phyloP scores from a whole-genome alignment of 2,329 filamentous ascomycete genomes.

The Beauveria sp. region DNA sequence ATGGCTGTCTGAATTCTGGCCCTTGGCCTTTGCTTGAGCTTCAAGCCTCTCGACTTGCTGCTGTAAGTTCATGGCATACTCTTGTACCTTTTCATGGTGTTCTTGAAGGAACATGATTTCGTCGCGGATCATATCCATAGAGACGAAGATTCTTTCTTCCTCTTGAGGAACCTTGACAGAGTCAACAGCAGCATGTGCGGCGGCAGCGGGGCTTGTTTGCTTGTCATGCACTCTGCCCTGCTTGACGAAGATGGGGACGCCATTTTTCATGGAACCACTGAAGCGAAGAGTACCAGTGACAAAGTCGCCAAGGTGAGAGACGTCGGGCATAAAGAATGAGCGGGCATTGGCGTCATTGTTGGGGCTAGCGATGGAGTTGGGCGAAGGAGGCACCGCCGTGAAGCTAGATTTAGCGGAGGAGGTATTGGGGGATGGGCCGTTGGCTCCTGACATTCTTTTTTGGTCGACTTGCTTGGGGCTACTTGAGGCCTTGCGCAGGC shows the following conservation, averaged over 20 bases:
- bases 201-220: slow-evolving; percentile 24
- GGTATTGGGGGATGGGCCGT: slow-evolving; percentile 27
- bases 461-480: slow-evolving; percentile 22
- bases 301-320: slow-evolving; percentile 49
- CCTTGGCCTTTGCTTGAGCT: slow-evolving; percentile 34
- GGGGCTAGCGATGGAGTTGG: slow-evolving; percentile 26
- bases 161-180: slow-evolving; percentile 43
- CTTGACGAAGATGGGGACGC: slow-evolving; percentile 49
- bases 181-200: slow-evolving; percentile 41
- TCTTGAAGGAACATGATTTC: slow-evolving; percentile 49
- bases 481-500: slow-evolving; percentile 28
- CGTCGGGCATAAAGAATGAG: slow-evolving; percentile 47
- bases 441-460: slow-evolving; percentile 17
- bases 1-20: slow-evolving; percentile 20
- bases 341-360: slow-evolving; percentile 35
- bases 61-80: slow-evolving; percentile 46
- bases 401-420: slow-evolving; percentile 34
- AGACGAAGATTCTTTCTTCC: slow-evolving; percentile 52
- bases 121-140: slow-evolving; percentile 54
- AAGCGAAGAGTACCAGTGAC: slow-evolving; percentile 47
- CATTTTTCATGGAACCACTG: slow-evolving; percentile 42
- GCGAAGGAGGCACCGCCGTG: slow-evolving; percentile 33
- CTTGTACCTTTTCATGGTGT: slow-evolving; percentile 47
- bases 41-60: slow-evolving; percentile 44
- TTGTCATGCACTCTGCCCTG: slow-evolving; percentile 43